Conservation (phyloP, 2,329 filamentous ascomycete genomes). For the Cladophialophora exuberans region DNA sequence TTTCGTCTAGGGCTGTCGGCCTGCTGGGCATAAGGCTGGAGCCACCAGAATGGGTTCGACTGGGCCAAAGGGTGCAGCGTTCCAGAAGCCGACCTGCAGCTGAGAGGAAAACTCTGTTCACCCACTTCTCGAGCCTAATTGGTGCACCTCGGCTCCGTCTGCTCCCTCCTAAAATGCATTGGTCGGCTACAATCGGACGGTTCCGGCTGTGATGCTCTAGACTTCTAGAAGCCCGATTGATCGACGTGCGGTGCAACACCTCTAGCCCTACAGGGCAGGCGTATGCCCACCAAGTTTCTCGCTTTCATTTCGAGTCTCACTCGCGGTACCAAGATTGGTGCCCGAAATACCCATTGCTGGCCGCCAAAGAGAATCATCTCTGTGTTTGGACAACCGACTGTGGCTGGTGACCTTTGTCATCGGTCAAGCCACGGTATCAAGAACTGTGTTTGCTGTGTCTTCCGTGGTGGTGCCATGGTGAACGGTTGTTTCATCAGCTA, state of each 20-base stretch:
- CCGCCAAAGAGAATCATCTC: too few species aligned
- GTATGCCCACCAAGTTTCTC: not conserved
- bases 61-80: not conserved
- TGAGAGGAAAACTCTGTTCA: slow-evolving; percentile 20
- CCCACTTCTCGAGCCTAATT: not conserved
- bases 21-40: slow-evolving; percentile 14
- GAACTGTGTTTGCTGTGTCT: not conserved
- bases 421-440: slow-evolving; percentile 4
- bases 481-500: too few species aligned
- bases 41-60: not conserved
- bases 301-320: too few species aligned
- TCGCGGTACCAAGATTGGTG: too few species aligned
- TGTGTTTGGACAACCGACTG: not conserved
- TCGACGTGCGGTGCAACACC: not conserved
- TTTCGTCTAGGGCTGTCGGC: too few species aligned
- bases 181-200: not conserved
- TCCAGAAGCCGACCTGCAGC: slow-evolving; percentile 19
- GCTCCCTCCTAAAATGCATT: too few species aligned
- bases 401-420: not conserved
- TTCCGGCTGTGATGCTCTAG: not conserved
- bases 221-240: not conserved
- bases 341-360: too few species aligned
- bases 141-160: too few species aligned
- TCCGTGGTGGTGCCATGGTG: too few species aligned
- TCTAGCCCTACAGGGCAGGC: slow-evolving; percentile 2